Evolutionary conservation across 2,329 filamentous ascomycete genomes (phyloP).

Genomic region (Penicillium sp.): DNA sequence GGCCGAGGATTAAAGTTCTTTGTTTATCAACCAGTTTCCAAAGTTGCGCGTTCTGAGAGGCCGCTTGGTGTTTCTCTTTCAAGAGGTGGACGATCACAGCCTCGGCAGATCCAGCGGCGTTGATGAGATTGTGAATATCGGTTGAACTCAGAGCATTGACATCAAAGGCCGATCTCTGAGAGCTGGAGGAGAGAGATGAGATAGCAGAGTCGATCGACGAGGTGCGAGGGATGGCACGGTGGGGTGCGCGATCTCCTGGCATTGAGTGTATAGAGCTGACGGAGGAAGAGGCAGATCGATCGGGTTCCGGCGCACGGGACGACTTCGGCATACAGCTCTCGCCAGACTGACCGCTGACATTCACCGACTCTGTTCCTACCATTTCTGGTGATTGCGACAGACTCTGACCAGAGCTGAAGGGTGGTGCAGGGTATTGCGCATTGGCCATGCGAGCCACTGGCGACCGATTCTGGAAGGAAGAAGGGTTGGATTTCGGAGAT

Average conservation of each 20-base stretch:
- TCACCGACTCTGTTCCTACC: slow-evolving; percentile 15
- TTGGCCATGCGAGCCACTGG: slow-evolving; percentile 26
- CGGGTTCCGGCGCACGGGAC: slow-evolving; percentile 27
- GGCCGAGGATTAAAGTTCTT: slow-evolving; percentile 82
- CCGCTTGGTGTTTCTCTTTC: slow-evolving; percentile 85
- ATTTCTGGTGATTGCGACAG: slow-evolving; percentile 19
- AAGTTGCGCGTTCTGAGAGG: slow-evolving; percentile 85
- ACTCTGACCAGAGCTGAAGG: slow-evolving; percentile 22
- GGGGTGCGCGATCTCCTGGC: slow-evolving; percentile 30
- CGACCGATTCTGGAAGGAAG: slow-evolving; percentile 22
- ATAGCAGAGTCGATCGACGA: slow-evolving; percentile 93
- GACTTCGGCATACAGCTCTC: slow-evolving; percentile 27
- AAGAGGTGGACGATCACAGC: slow-evolving; percentile 83
- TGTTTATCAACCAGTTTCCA: slow-evolving; percentile 98
- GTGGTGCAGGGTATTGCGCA: slow-evolving; percentile 31
- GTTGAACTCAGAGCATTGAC: slow-evolving; percentile 57
- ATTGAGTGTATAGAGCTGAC: slow-evolving; percentile 32
- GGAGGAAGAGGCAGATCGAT: slow-evolving; percentile 32
- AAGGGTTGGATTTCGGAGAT: slow-evolving; percentile 26
- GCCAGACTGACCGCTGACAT: slow-evolving; percentile 21
- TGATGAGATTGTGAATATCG: slow-evolving; percentile 76
- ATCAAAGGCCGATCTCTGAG: slow-evolving; percentile 60
- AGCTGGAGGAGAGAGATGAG: slow-evolving; percentile 66
- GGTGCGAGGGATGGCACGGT: slow-evolving; percentile 60
- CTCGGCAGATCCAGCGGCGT: slow-evolving; percentile 82